A percentile compares a stretch with the other conserved stretches of the same genome.
Conservation (phyloP, 1,284 basidiomycete genomes). For the Leccinum fallax region DNA sequence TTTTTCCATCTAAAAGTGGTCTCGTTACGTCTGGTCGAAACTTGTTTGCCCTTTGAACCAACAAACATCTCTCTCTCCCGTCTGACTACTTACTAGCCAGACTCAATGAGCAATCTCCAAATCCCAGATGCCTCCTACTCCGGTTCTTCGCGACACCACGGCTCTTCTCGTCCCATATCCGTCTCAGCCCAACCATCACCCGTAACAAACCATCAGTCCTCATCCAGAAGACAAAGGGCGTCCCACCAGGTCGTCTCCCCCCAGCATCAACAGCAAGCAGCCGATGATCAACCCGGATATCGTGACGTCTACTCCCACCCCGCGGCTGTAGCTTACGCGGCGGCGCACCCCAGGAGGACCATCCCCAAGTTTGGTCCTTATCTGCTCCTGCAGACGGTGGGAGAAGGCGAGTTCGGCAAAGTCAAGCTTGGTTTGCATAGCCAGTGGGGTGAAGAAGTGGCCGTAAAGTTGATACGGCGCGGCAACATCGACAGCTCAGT, state of each 20-base stretch:
- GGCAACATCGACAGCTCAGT: constrained; percentile 89
- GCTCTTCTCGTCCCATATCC: constrained; percentile 40
- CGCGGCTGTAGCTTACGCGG: constrained; percentile 82
- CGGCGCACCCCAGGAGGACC: constrained; percentile 80
- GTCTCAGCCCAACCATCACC: constrained; percentile 48
- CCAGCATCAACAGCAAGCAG: constrained; percentile 43
- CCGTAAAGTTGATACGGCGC: constrained; percentile 95
- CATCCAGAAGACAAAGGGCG: constrained; percentile 50
- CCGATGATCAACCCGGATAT: constrained; percentile 48
- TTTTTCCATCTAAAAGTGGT: constrained; percentile 20
- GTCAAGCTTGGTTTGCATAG: constrained; percentile 96
- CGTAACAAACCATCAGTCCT: constrained; percentile 37
- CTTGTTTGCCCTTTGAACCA: constrained; percentile 6
- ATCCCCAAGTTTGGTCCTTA: constrained; percentile 96
- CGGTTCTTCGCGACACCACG: constrained; percentile 49
- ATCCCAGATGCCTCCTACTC: constrained; percentile 46
- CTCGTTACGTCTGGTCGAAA: constrained; percentile 1
- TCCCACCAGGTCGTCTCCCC: constrained; percentile 55
- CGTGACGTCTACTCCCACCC: constrained; percentile 84
- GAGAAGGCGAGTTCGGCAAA: constrained; percentile 99
- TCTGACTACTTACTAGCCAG: neutral
- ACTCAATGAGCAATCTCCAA: constrained; percentile 41
- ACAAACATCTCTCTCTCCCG: neutral
- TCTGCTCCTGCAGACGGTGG: constrained; percentile 91
- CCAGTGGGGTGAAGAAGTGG: constrained; percentile 98